Evolutionary conservation across 352 stramenopile species (phyloP), one percentile per base, ranked within the genome.

Genomic region (Globisporangium rhizosaccharum): DNA sequence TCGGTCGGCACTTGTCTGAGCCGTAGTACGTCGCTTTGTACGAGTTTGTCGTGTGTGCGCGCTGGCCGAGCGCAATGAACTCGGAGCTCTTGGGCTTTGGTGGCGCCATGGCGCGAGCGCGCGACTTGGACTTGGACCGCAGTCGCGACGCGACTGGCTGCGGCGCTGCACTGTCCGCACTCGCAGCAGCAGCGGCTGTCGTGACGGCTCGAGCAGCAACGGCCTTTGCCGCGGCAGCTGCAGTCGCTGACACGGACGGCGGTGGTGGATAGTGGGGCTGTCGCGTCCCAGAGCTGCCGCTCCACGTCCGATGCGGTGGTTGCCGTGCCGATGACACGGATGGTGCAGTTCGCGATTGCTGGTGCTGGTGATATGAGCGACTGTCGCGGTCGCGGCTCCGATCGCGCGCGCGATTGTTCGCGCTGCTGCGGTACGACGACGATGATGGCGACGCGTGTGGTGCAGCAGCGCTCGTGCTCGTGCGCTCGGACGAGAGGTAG

Each of bases 61-160:
- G 72, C 11, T 56, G 50, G 2, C 82, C 82, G 2, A 91, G 59
- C 14, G 74, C 52, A 41, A 87, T 71, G 37, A 89, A 77, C 46
- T 86, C 57, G 47, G 85, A 72, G 11, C 65, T 60, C 26, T 64
- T 57, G 6, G 44, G 45, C 26, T 69, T 74, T 46, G 49, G 66
- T 9, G 51, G 47, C 26, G 69, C 52, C 46, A 66, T 46, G 26
- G 60, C 61, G 12, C 65, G 68, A 4, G 65, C 66, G 33, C 68
- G 73, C 0, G 77, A 84, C 66, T 87, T 87, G 66, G 79, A 87
- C 52, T 87, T 87, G 60, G 77, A 87, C 14, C 76, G 75, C 44
- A 65, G 65, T 51, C 78, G 76, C 46, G 79, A 71, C 36, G 57
- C 52, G 33, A 76, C 71, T 25, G 67, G 51, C n/a, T 51, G 23